Conservation (phyloP, 2,329 filamentous ascomycete genomes). For the Camillea tinctor region DNA sequence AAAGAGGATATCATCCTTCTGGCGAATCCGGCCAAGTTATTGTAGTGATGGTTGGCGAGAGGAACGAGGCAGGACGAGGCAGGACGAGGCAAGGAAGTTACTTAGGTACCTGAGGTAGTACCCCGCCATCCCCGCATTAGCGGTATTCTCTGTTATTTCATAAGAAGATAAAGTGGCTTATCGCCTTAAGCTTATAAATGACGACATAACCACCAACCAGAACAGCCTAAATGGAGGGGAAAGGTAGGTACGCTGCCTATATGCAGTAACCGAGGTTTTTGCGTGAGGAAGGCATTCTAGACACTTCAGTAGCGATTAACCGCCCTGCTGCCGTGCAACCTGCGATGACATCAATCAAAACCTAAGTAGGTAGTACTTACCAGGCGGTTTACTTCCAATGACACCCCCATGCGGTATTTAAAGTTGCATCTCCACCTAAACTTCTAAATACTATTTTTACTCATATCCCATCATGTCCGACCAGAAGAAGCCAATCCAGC, state of each 20-base stretch:
- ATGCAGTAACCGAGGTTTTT: background rate
- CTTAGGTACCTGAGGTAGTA: background rate
- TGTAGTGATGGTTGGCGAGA: background rate
- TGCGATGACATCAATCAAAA: background rate
- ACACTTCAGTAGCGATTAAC: background rate
- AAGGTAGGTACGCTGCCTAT: background rate
- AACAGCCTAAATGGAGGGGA: background rate
- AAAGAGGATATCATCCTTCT: background rate
- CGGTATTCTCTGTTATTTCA: background rate
- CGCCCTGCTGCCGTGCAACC: background rate
- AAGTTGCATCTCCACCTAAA: background rate
- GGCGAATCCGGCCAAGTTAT: background rate
- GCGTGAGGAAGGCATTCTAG: background rate
- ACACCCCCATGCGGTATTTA: too few relatives aligned
- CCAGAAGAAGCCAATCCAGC: constrained; percentile 24
- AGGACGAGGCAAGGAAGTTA: too few relatives aligned
- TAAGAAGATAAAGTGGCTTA: background rate
- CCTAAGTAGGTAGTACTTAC: too few relatives aligned
- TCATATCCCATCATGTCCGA: constrained; percentile 18
- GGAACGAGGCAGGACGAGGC: background rate
- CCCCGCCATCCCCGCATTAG: background rate
- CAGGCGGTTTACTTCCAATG: too few relatives aligned
- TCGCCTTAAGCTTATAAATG: background rate
- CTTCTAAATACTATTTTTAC: background rate
- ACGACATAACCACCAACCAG: background rate